Conservation (phyloP, 495 filamentous ascomycete species). For the Penicillium alfredii region DNA sequence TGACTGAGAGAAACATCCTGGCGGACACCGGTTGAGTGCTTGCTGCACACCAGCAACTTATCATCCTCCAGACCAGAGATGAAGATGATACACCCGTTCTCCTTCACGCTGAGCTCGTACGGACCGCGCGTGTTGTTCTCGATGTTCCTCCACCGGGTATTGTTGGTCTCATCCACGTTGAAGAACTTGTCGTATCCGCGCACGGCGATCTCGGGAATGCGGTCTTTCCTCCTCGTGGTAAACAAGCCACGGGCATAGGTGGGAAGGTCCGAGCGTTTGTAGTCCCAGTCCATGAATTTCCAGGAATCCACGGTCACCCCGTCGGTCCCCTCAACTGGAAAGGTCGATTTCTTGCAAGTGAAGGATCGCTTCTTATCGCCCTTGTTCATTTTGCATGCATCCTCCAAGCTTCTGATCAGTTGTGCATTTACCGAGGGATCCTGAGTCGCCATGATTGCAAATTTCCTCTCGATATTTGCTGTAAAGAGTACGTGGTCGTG, state of each 20-base stretch:
- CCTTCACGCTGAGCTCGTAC: slow-evolving; percentile 93
- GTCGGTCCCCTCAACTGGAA: slow-evolving; percentile 53
- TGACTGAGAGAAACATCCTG: slow-evolving; percentile 67
- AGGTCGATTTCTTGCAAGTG: slow-evolving; percentile 69
- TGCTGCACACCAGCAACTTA: slow-evolving; percentile 89
- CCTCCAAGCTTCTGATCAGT: slow-evolving; percentile 53
- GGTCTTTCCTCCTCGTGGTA: slow-evolving; percentile 59
- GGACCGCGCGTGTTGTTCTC: slow-evolving; percentile 71
- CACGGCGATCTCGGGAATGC: slow-evolving; percentile 67
- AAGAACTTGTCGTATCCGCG: slow-evolving; percentile 99
- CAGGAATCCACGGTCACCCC: slow-evolving; percentile 75
- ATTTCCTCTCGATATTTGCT: no score
- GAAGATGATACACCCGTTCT: slow-evolving; percentile 99
- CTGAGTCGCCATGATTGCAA: slow-evolving; percentile 46
- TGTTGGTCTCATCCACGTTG: slow-evolving; percentile 73
- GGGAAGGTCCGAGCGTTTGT: slow-evolving; percentile 76
- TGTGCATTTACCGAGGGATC: slow-evolving; percentile 54
- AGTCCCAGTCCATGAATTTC: slow-evolving; percentile 91
- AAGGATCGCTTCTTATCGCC: slow-evolving; percentile 43
- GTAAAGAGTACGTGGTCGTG: no score
- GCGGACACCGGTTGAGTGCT: slow-evolving; percentile 85
- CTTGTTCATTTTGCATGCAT: slow-evolving; percentile 44
- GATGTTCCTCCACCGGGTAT: slow-evolving; percentile 79
- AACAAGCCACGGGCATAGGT: slow-evolving; percentile 92
- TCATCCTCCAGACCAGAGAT: slow-evolving; percentile 85